Evolutionary conservation across 2,329 filamentous ascomycete genomes (phyloP), one percentile per base, ranked within the genome.

Genomic region (Sporothrix schenckii): DNA sequence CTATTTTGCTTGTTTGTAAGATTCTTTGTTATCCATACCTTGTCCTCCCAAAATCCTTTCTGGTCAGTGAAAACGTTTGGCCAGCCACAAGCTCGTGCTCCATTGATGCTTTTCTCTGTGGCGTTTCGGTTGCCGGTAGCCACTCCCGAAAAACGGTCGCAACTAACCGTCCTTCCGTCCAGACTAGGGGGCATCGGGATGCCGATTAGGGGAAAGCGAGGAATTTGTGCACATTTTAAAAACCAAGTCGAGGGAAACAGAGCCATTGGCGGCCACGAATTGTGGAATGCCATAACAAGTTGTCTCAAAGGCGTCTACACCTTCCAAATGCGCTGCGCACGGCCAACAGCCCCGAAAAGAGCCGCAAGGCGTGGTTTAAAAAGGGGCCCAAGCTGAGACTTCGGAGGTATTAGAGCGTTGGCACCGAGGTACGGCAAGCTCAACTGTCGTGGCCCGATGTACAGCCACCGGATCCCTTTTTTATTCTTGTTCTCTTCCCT

Each of bases 61-160:
- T 41, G 34, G 34, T n/a, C 19, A 21, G 30, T 60, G 9, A 21
- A 4, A 13, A 21, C 39, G 30, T 4, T 34, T 41, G 19, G 34
- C 30, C 34, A 14, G 7, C 5, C 34, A 34, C 34, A 7, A 34
- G 34, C 34, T 34, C 34, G 34, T 34, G 34, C 34, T 34, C 34
- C 7, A 34, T 34, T 9, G 34, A 34, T 34, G 34, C 34, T 34
- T 34, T 3, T 34, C 7, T 34, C 34, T 2, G 5, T 9, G 6
- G 34, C 34, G 34, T 21, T 21, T 61, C 39, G 58, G 58, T 39
- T 61, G 34, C 58, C 39, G 39, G 39, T 61, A 60, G 56, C 56
- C 56, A 60, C 56, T 44, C 58, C 58, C 58, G 58, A 61, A 61
- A 39, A 16, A 10, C 21, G n/a, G 13, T 24, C n/a, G 58, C 34